Evolutionary conservation across 2,329 filamentous ascomycete genomes (phyloP).

Genomic region (Orbilia ellipsospora): DNA sequence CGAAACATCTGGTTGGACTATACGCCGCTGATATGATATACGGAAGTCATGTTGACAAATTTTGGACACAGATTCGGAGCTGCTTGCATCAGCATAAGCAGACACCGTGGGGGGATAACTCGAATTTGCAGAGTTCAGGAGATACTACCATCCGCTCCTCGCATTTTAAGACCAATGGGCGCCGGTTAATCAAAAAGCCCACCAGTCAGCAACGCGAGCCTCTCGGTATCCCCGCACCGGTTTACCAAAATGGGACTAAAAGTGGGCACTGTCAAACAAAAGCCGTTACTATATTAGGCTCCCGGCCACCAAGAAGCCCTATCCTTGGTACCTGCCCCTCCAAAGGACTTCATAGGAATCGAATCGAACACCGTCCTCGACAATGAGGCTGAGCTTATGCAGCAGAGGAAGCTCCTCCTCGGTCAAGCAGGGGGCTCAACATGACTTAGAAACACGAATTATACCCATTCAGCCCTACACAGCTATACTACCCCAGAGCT

Average conservation of each 20-base stretch:
- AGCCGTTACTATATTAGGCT: constrained; percentile 53
- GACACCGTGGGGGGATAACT: too few relatives aligned
- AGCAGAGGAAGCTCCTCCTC: constrained; percentile 33
- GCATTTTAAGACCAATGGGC: not conserved
- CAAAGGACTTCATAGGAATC: constrained; percentile 19
- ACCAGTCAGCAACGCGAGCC: constrained; percentile 11
- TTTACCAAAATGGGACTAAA: constrained; percentile 33
- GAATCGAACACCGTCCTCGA: constrained; percentile 14
- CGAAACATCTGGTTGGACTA: too few relatives aligned
- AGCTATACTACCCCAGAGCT: constrained; percentile 34
- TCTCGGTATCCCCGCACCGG: constrained; percentile 31
- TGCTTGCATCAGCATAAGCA: too few relatives aligned
- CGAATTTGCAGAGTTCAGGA: too few relatives aligned
- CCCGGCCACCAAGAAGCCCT: not conserved
- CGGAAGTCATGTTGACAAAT: too few relatives aligned
- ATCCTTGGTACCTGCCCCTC: constrained; percentile 1
- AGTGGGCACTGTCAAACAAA: constrained; percentile 43
- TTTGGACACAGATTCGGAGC: too few relatives aligned
- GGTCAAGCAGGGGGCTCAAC: constrained; percentile 20
- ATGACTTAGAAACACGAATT: constrained; percentile 18
- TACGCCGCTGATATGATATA: too few relatives aligned
- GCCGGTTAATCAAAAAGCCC: constrained; percentile 32
- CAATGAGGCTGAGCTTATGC: constrained; percentile 53
- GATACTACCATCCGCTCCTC: not conserved
- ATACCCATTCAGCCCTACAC: constrained; percentile 48